These are phyloP conservation scores for Lipomyces chichibuensis DNA, from an alignment of 805 yeast species.

Conservation along the genomic window DNA sequence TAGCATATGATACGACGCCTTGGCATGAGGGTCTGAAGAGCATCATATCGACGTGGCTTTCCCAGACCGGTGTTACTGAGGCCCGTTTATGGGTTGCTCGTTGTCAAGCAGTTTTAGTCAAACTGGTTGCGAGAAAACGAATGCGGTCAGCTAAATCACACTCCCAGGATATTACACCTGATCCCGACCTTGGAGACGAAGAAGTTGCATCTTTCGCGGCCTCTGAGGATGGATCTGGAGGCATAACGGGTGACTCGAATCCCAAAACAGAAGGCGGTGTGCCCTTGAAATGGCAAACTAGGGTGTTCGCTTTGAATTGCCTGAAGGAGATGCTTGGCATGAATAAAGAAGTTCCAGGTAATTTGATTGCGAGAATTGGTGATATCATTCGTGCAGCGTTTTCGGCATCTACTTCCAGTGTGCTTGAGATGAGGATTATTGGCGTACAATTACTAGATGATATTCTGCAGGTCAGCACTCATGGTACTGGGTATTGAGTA, in stretches of 20 bases:
- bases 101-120: slow-evolving; percentile 50
- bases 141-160: slow-evolving; percentile 42
- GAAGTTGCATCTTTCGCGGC: slow-evolving; percentile 53
- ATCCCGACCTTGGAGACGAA: slow-evolving; percentile 50
- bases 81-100: slow-evolving; percentile 60
- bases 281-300: slow-evolving; percentile 51
- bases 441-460: slow-evolving; percentile 72
- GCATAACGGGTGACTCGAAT: slow-evolving; percentile 34
- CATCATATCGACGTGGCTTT: slow-evolving; percentile 64
- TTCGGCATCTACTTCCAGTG: slow-evolving; percentile 74
- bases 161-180: slow-evolving; percentile 35
- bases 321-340: slow-evolving; percentile 41
- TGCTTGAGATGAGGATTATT: slow-evolving; percentile 58
- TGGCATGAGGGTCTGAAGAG: slow-evolving; percentile 50
- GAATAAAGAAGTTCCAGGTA: slow-evolving; percentile 27
- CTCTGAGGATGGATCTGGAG: slow-evolving; percentile 14
- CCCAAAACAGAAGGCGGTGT: slow-evolving; percentile 41
- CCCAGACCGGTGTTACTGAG: slow-evolving; percentile 50
- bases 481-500: neutral
- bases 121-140: slow-evolving; percentile 26
- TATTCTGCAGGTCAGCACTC: slow-evolving; percentile 51
- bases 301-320: slow-evolving; percentile 47
- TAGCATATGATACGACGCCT: slow-evolving; percentile 54
- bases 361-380: slow-evolving; percentile 43
- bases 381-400: slow-evolving; percentile 80